Percentiles rank a stretch among this genome's conserved stretches.
Conservation (phyloP, 176 grass and related monocot species). For the Aegilops umbellulata region DNA sequence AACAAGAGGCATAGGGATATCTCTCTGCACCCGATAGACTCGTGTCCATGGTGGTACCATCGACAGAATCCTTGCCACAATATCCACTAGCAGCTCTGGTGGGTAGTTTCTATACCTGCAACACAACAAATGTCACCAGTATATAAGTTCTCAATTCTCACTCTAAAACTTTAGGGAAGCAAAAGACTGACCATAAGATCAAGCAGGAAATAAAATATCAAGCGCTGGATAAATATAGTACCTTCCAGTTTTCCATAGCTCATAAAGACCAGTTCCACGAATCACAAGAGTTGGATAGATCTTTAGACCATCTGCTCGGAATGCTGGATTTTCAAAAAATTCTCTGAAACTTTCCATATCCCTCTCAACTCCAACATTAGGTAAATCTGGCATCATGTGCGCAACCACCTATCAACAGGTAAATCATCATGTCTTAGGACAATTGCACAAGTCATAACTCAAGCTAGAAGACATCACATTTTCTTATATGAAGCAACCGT, state of each 20-base stretch:
- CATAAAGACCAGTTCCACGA: slow-evolving; percentile 99
- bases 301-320: slow-evolving; percentile 93
- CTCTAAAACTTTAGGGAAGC: neutral
- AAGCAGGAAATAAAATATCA: neutral
- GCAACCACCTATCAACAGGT: slow-evolving; percentile 72
- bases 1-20: slow-evolving; percentile 99
- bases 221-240: slow-evolving; percentile 34
- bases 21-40: slow-evolving; percentile 92
- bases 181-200: neutral
- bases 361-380: slow-evolving; percentile 95
- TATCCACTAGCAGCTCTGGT: slow-evolving; percentile 85
- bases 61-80: slow-evolving; percentile 90
- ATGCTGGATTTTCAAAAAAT: slow-evolving; percentile 93
- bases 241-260: slow-evolving; percentile 99
- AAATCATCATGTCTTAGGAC: neutral
- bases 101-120: slow-evolving; percentile 94
- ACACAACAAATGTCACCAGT: slow-evolving; percentile 5
- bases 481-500: neutral
- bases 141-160: neutral
- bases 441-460: neutral
- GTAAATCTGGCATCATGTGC: slow-evolving; percentile 98
- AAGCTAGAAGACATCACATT: neutral
- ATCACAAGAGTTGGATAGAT: slow-evolving; percentile 98
- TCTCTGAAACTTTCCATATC: slow-evolving; percentile 94
- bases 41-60: slow-evolving; percentile 97